Base-by-base conservation (phyloP, 805 yeast species). In the Metschnikowia matae region DNA sequence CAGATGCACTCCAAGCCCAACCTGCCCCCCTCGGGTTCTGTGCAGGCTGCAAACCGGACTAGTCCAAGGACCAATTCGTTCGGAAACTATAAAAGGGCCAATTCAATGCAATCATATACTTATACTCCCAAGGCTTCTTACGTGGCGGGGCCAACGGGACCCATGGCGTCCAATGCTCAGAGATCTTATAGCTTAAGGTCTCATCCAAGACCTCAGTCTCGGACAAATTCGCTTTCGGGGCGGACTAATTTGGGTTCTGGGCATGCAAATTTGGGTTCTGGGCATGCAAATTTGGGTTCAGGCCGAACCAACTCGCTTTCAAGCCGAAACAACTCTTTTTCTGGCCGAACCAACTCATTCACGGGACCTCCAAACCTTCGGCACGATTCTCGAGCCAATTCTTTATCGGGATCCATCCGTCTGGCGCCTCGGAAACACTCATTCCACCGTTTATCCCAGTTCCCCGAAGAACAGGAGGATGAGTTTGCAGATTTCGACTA, bases 41-140 rank as follows among this genome's bases (percentile, higher is more conserved):
- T 13, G 26, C 26, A 18, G 26, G 37, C 45, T 32, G 46, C 39
- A 3, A 39, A 21, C 14, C 48, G 33, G 13, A 40, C 49, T 10
- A 17, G 10, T 17, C 18, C 29, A 4, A 47, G 56, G 23, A 31
- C 52, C 17, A 62, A 59, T 52, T 66, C 71, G 17, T 52, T 67
- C 40, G 49, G 53, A 47, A 29, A 45, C 35, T 34, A 44, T 51
- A 40, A 46, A 20, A 53, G 75, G 36, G 48, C 70, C 23, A 68
- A 69, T 54, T 70, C 75, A 11, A 51, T 73, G 52, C 61, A 66
- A 29, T 59, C 70, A 18, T 73, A 70, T 54, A 61, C 65, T 6
- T 73, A 73, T 54, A 61, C 67, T 46, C 78, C 78, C 14, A 64
- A 61, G 49, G 66, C 73, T 1, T 72, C 77, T 4, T 73, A 73